Conservation (phyloP, 805 yeast species). For the Peterozyma xylosa region DNA sequence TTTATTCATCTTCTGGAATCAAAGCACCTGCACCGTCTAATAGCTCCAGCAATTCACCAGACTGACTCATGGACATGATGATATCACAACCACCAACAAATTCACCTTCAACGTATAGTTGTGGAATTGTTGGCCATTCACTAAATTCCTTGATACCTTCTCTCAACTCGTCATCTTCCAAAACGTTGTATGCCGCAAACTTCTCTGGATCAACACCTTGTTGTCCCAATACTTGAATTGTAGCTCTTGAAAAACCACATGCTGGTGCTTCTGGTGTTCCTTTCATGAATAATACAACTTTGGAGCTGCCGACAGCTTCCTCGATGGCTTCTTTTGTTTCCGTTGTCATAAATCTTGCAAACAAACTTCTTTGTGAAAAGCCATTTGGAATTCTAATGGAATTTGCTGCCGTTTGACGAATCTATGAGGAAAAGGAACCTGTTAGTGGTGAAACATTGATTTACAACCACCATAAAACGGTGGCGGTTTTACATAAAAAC, state of each 20-base stretch:
- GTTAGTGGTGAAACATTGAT: too few relatives aligned
- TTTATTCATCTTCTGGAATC: conserved; percentile 21
- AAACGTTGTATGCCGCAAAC: conserved; percentile 94
- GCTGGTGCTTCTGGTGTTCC: conserved; percentile 98
- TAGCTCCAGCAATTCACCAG: conserved; percentile 84
- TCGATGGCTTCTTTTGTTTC: conserved; percentile 83
- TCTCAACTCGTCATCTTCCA: conserved; percentile 91
- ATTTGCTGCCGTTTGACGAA: too few relatives aligned
- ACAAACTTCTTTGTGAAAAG: not conserved
- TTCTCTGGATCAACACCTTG: conserved; percentile 96
- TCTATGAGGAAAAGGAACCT: too few relatives aligned
- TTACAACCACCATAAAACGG: too few relatives aligned
- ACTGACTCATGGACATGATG: conserved; percentile 80
- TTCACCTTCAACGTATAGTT: conserved; percentile 82
- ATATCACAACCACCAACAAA: conserved; percentile 98
- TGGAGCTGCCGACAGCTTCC: conserved; percentile 79
- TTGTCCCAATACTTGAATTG: conserved; percentile 88
- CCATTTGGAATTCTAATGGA: too few relatives aligned
- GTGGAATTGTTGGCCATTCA: conserved; percentile 99
- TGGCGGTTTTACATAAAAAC: too few relatives aligned
- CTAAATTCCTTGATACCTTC: conserved; percentile 93
- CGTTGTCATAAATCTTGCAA: conserved; percentile 52
- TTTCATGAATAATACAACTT: conserved; percentile 96
- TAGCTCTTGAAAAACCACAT: conserved; percentile 95
- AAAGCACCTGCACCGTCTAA: conserved; percentile 74